phyloP scores from a whole-genome alignment of 1,284 basidiomycete species.

The Anthracocystis setariae region DNA sequence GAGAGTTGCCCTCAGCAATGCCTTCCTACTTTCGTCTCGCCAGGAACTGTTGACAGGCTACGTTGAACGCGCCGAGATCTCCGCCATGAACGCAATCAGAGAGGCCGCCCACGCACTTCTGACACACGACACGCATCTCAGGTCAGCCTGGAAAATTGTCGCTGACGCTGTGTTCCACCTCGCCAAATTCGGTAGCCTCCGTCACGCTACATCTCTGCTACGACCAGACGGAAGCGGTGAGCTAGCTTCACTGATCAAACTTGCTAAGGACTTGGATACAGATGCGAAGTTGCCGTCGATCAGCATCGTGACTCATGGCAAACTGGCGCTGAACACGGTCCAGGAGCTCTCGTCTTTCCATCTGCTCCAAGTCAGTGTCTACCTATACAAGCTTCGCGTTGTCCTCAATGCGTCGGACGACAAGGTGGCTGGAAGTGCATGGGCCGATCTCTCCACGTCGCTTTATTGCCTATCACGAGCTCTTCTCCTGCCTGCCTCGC shows the following conservation, averaged over 20 bases:
- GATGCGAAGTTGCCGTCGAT: slow-evolving; percentile 58
- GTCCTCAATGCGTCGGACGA: slow-evolving; percentile 54
- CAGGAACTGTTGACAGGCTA: slow-evolving; percentile 78
- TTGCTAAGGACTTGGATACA: slow-evolving; percentile 41
- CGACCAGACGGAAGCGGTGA: slow-evolving; percentile 13
- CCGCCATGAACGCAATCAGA: slow-evolving; percentile 75
- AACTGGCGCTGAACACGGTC: slow-evolving; percentile 10
- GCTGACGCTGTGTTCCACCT: slow-evolving; percentile 78
- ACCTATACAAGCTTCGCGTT: slow-evolving; percentile 61
- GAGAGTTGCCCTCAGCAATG: slow-evolving; percentile 78
- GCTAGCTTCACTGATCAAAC: slow-evolving; percentile 23
- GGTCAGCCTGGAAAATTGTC: slow-evolving; percentile 81
- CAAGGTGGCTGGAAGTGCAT: slow-evolving; percentile 53
- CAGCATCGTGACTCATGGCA: slow-evolving; percentile 30
- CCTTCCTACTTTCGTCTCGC: slow-evolving; percentile 78
- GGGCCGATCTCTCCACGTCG: slow-evolving; percentile 62
- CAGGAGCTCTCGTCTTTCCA: slow-evolving; percentile 18
- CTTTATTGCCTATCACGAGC: slow-evolving; percentile 44
- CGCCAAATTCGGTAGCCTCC: slow-evolving; percentile 34
- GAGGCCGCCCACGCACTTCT: slow-evolving; percentile 73
- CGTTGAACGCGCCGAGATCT: slow-evolving; percentile 77
- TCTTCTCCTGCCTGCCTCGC: slow-evolving; percentile 26
- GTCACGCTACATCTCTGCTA: slow-evolving; percentile 4
- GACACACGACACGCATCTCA: slow-evolving; percentile 68
- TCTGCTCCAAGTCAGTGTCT: slow-evolving; percentile 37